phyloP scores from a whole-genome alignment of 2,329 filamentous ascomycete species.

The Cytospora mali region DNA sequence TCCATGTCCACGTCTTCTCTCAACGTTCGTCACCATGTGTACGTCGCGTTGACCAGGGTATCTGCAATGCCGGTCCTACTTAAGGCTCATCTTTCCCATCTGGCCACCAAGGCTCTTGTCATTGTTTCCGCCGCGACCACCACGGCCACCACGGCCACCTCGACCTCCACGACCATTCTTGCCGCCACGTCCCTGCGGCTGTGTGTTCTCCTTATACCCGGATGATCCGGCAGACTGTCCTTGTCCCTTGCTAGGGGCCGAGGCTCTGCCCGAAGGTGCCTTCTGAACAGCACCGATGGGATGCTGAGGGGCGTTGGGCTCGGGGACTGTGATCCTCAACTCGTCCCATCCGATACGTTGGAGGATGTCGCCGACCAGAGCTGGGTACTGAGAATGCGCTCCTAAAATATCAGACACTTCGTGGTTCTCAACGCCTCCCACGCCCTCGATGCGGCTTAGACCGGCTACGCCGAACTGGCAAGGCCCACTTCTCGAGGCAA shows the following conservation, averaged over 20 bases:
- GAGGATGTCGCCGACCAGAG: slow-evolving; percentile 67
- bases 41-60: slow-evolving; percentile 9
- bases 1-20: not conserved
- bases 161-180: slow-evolving; percentile 14
- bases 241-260: not conserved
- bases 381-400: slow-evolving; percentile 72
- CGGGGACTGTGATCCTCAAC: slow-evolving; percentile 39
- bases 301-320: not conserved
- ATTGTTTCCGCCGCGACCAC: slow-evolving; percentile 8
- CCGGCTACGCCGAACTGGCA: slow-evolving; percentile 84
- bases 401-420: slow-evolving; percentile 66
- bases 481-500: slow-evolving; percentile 81
- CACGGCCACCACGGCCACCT: slow-evolving; percentile 4
- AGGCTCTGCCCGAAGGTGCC: not conserved
- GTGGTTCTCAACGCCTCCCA: slow-evolving; percentile 68
- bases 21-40: not conserved
- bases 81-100: slow-evolving; percentile 26
- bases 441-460: slow-evolving; percentile 71
- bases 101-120: slow-evolving; percentile 24
- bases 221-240: not conserved
- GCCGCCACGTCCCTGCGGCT: slow-evolving; percentile 24
- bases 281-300: slow-evolving; percentile 3
- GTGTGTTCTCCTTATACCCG: slow-evolving; percentile 25
- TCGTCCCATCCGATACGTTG: slow-evolving; percentile 71
- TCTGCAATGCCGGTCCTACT: slow-evolving; percentile 26